Percentiles rank a stretch among this genome's conserved stretches.
These are phyloP conservation scores for Schizosaccharomyces osmophilus DNA, from an alignment of 805 yeast genomes.

Conservation along the genomic window DNA sequence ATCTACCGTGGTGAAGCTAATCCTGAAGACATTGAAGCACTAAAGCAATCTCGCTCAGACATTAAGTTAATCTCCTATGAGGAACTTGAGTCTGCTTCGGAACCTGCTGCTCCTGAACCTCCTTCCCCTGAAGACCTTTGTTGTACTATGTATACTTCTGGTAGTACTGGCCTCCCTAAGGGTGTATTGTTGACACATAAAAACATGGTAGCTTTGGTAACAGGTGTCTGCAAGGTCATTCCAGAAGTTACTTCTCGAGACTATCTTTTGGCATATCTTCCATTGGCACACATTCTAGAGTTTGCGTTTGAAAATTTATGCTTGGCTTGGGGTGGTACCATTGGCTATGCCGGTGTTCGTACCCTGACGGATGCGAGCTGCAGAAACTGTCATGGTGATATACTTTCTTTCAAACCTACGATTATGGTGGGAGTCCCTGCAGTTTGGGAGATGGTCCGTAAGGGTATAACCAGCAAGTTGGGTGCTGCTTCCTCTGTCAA, in stretches of 20 bases:
- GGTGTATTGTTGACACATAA: slow-evolving; percentile 50
- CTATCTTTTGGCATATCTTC: slow-evolving; percentile 66
- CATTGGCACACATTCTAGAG: slow-evolving; percentile 91
- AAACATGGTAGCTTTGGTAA: slow-evolving; percentile 61
- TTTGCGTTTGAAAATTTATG: slow-evolving; percentile 57
- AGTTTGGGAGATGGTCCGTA: slow-evolving; percentile 87
- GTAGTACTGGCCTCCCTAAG: slow-evolving; percentile 67
- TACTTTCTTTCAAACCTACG: slow-evolving; percentile 68
- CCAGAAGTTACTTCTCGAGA: slow-evolving; percentile 38
- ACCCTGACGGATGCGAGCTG: slow-evolving; percentile 66
- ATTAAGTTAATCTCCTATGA: slow-evolving; percentile 37
- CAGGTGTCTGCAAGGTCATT: slow-evolving; percentile 38
- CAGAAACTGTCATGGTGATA: slow-evolving; percentile 69
- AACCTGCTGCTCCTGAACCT: slow-evolving; percentile 33
- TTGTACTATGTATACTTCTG: slow-evolving; percentile 72
- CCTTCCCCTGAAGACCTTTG: slow-evolving; percentile 37
- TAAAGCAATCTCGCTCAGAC: slow-evolving; percentile 51
- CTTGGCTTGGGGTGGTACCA: slow-evolving; percentile 70
- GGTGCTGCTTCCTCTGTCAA: slow-evolving; percentile 34
- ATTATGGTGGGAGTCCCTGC: slow-evolving; percentile 97
- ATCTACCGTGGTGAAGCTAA: slow-evolving; percentile 33
- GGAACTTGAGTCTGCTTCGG: slow-evolving; percentile 25
- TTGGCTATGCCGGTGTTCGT: slow-evolving; percentile 83
- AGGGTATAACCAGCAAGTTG: slow-evolving; percentile 67
- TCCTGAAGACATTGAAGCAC: slow-evolving; percentile 30